These are phyloP conservation scores for Phaffomyces thermotolerans DNA, from an alignment of 805 yeast species.

Conservation along the genomic window DNA sequence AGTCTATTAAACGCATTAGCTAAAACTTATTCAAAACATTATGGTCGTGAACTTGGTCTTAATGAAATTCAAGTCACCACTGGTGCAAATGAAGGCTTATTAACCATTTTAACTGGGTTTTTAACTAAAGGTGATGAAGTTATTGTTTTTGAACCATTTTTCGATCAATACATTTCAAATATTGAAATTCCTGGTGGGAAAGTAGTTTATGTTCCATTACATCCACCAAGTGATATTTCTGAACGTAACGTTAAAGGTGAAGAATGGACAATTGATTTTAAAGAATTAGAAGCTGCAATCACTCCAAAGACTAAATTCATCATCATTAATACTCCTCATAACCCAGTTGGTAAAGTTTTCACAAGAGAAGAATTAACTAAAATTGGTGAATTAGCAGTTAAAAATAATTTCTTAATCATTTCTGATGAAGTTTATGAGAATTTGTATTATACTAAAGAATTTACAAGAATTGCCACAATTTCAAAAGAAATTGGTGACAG, in stretches of 20 bases:
- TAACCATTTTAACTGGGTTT: constrained; percentile 77
- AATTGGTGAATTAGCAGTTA: constrained; percentile 78
- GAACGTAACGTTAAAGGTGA: constrained; percentile 60
- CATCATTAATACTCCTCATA: constrained; percentile 90
- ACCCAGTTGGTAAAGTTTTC: constrained; percentile 91
- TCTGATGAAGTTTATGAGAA: constrained; percentile 97
- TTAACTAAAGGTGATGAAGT: constrained; percentile 88
- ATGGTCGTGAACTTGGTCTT: constrained; percentile 47
- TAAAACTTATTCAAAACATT: constrained; percentile 61
- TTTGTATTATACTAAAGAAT: constrained; percentile 58
- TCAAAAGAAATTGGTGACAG: constrained; percentile 71
- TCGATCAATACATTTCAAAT: constrained; percentile 93
- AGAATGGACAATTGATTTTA: constrained; percentile 85
- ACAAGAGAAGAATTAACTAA: constrained; percentile 62
- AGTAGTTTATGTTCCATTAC: constrained; percentile 77
- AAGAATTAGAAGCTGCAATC: constrained; percentile 65
- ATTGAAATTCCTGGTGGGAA: constrained; percentile 92
- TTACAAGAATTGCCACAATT: constrained; percentile 80
- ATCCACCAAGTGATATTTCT: constrained; percentile 71
- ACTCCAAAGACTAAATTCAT: constrained; percentile 74
- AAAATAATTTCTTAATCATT: constrained; percentile 73
- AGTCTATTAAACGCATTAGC: constrained; percentile 64
- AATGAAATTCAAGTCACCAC: constrained; percentile 77
- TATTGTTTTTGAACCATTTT: constrained; percentile 93
- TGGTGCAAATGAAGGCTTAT: constrained; percentile 96